phyloP scores from a whole-genome alignment of 2,329 filamentous ascomycete genomes.

The Lachnellula willkommii region DNA sequence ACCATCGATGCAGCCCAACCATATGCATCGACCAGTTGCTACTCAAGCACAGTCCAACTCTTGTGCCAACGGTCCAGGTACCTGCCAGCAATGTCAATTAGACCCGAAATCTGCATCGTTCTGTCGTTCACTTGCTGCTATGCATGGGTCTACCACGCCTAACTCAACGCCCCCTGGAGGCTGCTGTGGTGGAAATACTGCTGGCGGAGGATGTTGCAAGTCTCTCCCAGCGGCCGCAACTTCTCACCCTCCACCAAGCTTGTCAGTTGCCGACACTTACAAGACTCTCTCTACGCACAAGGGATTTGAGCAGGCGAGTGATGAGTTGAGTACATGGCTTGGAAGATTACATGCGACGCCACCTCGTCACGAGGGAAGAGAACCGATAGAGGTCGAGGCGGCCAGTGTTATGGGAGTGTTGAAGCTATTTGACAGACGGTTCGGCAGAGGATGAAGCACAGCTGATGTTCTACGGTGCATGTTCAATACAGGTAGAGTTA shows the following conservation, averaged over 20 bases:
- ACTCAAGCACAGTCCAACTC: conserved; percentile 21
- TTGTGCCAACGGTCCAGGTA: conserved; percentile 61
- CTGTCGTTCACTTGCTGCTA: conserved; percentile 74
- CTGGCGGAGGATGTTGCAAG: conserved; percentile 61
- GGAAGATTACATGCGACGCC: conserved; percentile 62
- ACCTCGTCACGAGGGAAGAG: conserved; percentile 33
- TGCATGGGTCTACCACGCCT: conserved; percentile 28
- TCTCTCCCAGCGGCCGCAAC: conserved; percentile 24
- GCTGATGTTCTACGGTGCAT: neutral
- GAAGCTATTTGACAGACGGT: conserved; percentile 73
- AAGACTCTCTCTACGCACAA: conserved; percentile 73
- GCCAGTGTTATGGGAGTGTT: conserved; percentile 83
- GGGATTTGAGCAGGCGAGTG: conserved; percentile 67
- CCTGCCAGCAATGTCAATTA: conserved; percentile 70
- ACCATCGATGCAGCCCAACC: conserved; percentile 38
- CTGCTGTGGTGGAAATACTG: conserved; percentile 57
- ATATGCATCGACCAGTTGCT: conserved; percentile 28
- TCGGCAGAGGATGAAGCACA: conserved; percentile 44
- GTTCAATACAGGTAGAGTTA: too few relatives aligned
- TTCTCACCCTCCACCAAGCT: conserved; percentile 37
- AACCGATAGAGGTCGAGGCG: conserved; percentile 72
- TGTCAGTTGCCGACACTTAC: conserved; percentile 73
- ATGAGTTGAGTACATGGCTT: conserved; percentile 71
- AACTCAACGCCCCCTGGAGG: conserved; percentile 38
- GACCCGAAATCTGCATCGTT: conserved; percentile 79